Percentiles rank a stretch among this genome's conserved stretches.
These are phyloP conservation scores for Coniophora puteana DNA, from an alignment of 1,284 basidiomycete species.

Conservation along the genomic window DNA sequence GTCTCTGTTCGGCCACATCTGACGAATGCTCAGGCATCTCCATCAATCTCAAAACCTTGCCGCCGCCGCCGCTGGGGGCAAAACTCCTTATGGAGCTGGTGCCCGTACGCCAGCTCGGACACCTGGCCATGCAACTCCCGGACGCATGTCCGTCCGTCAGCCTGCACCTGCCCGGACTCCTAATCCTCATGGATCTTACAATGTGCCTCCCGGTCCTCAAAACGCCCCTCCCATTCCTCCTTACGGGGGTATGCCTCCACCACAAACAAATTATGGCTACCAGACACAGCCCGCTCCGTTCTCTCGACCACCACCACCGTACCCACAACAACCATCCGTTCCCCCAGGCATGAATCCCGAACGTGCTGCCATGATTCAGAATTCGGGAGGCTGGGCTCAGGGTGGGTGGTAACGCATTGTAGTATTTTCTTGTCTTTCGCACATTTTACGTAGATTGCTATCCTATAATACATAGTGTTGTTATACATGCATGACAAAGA, in stretches of 20 bases:
- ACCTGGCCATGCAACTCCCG: constrained; percentile 71
- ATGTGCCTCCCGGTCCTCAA: too few species aligned
- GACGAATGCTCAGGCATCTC: constrained; percentile 49
- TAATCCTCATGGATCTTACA: too few species aligned
- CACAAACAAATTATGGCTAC: constrained; percentile 49
- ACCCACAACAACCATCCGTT: constrained; percentile 34
- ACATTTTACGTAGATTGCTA: too few species aligned
- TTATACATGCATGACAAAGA: too few species aligned
- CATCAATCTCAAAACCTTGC: constrained; percentile 77
- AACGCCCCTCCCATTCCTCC: too few species aligned
- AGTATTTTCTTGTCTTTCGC: too few species aligned
- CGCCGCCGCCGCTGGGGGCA: constrained; percentile 53
- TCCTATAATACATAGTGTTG: too few species aligned
- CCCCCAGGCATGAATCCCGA: constrained; percentile 61
- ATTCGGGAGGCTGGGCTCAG: constrained; percentile 32
- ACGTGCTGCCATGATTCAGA: constrained; percentile 59
- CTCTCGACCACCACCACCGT: constrained; percentile 40
- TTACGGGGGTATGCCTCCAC: constrained; percentile 29
- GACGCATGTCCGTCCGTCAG: constrained; percentile 70
- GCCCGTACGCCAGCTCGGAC: constrained; percentile 73
- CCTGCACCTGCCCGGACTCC: constrained; percentile 60
- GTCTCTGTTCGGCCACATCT: constrained; percentile 13
- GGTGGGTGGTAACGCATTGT: constrained; percentile 32
- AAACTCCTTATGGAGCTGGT: constrained; percentile 77
- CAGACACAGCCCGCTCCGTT: constrained; percentile 56